phyloP scores from a whole-genome alignment of 192 early-diverging fungal genomes.

The Coemansia umbellata region DNA sequence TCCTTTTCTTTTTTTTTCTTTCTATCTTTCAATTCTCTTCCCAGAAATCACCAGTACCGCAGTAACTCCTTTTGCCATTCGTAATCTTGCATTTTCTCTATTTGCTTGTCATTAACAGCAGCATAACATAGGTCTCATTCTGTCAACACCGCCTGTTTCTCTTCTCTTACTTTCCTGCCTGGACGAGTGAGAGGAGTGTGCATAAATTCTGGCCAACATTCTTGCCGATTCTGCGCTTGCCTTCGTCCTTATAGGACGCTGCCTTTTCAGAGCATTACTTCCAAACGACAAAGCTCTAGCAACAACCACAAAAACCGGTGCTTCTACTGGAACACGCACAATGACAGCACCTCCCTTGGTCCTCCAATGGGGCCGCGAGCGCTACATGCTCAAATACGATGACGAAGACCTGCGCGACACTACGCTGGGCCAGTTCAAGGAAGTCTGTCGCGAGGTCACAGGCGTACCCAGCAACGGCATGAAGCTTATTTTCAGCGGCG shows the following conservation, averaged over 20 bases:
- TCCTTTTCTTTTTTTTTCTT: background rate
- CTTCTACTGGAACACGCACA: conserved; percentile 6
- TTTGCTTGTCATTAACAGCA: too few species aligned
- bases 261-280: conserved; percentile 6
- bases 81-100: too few species aligned
- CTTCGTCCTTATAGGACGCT: conserved; percentile 41
- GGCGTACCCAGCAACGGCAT: conserved; percentile 74
- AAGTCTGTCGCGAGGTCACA: conserved; percentile 66
- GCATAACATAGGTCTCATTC: background rate
- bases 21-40: background rate
- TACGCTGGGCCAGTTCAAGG: conserved; percentile 70
- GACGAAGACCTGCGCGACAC: conserved; percentile 51
- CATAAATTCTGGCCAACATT: conserved; percentile 16
- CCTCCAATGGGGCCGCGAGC: conserved; percentile 49
- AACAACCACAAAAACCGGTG: background rate
- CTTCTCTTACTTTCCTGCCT: background rate
- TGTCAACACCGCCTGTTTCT: background rate
- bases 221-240: conserved; percentile 21
- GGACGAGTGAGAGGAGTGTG: conserved; percentile 1
- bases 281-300: conserved; percentile 1
- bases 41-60: too few species aligned
- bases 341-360: conserved; percentile 49
- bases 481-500: conserved; percentile 69
- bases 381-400: conserved; percentile 47
- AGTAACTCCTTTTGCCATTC: too few species aligned